Evolutionary conservation across 2,329 filamentous ascomycete genomes (phyloP), one percentile per base, ranked within the genome.

Genomic region (Periconia sp.): DNA sequence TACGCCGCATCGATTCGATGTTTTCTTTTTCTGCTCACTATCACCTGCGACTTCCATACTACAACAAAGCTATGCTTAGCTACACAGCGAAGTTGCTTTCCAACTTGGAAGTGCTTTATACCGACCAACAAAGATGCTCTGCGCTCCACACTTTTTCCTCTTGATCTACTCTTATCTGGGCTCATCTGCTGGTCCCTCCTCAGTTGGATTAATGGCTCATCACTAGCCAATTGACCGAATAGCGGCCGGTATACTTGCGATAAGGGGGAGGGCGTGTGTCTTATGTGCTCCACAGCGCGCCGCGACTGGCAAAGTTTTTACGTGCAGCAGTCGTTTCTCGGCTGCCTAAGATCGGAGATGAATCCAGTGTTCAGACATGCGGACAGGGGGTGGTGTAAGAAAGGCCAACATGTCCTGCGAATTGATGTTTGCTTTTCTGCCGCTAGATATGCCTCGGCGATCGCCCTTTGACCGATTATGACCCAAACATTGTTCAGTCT

Each of bases 351-450:
- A 63, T 75, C 79, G 13, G 79, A 78, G 8, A 78, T 85, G 10
- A 79, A 80, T 0, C 82, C 82, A 0, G 77, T 78, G 18, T 76
- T 85, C 49, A 81, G 83, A 41, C 68, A 84, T 14, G 78, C 84
- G 50, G 83, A 81, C 0, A 75, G 76, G 3, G 81, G 81, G 74
- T 83, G 79, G 79, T 82, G 82, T 53, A 81, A 78, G 54, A 75
- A 77, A 54, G 61, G 64, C 3, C 85, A 89, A 61, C 86, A 89
- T 67, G 84, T 85, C 0, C 65, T 85, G 23, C 78, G 86, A 1
- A 80, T 87, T 10, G 85, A 85, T 0, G 78, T 80, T 1, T 89
- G 85, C 85, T 88, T 88, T 59, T 77, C 81, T 6, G 86, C 83
- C 1, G 87, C 30, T 63, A 74, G 47, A 60, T 77, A 66, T 40